Percentiles rank a stretch among this genome's conserved stretches.
Evolutionary conservation across 768 basidiomycete species (phyloP).

Genomic region (Dendrothele bispora): DNA sequence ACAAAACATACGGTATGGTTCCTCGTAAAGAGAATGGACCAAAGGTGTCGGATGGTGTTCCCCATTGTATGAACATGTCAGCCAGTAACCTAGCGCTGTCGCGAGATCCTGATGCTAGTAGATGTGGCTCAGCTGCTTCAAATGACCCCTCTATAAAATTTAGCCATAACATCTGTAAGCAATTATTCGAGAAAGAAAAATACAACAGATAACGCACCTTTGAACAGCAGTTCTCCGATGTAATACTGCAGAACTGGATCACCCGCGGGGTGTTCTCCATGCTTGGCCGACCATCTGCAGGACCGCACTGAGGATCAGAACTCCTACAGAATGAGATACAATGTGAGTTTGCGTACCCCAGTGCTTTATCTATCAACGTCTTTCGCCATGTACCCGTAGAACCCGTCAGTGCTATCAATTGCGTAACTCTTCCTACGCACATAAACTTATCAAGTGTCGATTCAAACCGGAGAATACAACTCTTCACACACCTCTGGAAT

Average conservation of each 20-base stretch:
- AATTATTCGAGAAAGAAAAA: not conserved
- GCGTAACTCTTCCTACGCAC: conserved; percentile 76
- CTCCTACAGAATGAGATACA: conserved; percentile 15
- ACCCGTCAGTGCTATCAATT: conserved; percentile 86
- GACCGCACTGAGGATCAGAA: conserved; percentile 7
- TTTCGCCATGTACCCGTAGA: conserved; percentile 85
- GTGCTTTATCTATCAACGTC: conserved; percentile 79
- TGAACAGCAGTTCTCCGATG: conserved; percentile 83
- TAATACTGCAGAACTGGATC: conserved; percentile 90
- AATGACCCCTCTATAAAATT: conserved; percentile 76
- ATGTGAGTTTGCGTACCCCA: conserved; percentile 60
- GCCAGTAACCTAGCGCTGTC: conserved; percentile 88
- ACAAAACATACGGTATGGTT: conserved; percentile 72
- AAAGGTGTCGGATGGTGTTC: conserved; percentile 42
- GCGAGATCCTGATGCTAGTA: conserved; percentile 83
- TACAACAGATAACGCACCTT: conserved; percentile 49
- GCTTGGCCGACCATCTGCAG: conserved; percentile 84
- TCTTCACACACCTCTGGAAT: conserved; percentile 70
- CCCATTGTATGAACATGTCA: conserved; percentile 86
- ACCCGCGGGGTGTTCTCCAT: conserved; percentile 78
- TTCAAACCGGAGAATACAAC: conserved; percentile 8
- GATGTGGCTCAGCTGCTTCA: conserved; percentile 75
- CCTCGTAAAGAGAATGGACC: conserved; percentile 86
- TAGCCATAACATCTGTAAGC: too few species aligned
- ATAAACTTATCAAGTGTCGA: conserved; percentile 2